Conservation (phyloP, 1,284 basidiomycete genomes). For the Ustilago trichophora region DNA sequence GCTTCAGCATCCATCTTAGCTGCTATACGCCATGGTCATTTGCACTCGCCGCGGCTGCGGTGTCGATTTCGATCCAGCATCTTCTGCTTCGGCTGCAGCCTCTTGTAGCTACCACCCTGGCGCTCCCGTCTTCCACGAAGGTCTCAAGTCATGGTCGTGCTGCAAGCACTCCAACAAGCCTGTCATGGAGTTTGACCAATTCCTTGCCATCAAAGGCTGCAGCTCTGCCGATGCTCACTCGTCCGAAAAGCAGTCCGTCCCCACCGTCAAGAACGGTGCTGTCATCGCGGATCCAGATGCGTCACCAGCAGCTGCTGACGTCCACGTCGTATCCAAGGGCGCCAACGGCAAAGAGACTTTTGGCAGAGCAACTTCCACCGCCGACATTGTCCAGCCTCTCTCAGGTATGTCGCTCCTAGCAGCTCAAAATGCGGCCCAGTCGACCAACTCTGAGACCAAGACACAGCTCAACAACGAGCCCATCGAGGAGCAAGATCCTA, state of each 20-base stretch:
- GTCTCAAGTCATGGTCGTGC: constrained; percentile 66
- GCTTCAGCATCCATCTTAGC: neutral
- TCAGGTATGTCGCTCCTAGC: constrained; percentile 37
- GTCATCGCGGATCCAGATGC: constrained; percentile 25
- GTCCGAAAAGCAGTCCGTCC: constrained; percentile 47
- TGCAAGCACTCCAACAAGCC: constrained; percentile 65
- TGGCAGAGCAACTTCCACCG: constrained; percentile 6
- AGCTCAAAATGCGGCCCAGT: constrained; percentile 33
- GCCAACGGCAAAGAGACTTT: constrained; percentile 44
- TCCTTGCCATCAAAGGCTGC: constrained; percentile 61
- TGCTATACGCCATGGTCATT: constrained; percentile 50
- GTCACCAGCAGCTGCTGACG: constrained; percentile 4
- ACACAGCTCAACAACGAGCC: constrained; percentile 7
- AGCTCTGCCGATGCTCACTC: constrained; percentile 46
- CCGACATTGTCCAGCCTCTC: constrained; percentile 31
- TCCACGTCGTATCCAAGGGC: constrained; percentile 10
- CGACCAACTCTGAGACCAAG: constrained; percentile 4
- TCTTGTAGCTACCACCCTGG: constrained; percentile 62
- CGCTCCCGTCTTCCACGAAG: constrained; percentile 65
- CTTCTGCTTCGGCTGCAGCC: constrained; percentile 5
- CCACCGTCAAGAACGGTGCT: constrained; percentile 35
- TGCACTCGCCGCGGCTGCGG: constrained; percentile 64
- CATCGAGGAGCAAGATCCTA: constrained; percentile 37
- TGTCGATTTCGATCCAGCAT: constrained; percentile 42
- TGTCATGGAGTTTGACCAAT: constrained; percentile 65